phyloP scores from a whole-genome alignment of 2,329 filamentous ascomycete genomes.

The Hypomyces rosellus region DNA sequence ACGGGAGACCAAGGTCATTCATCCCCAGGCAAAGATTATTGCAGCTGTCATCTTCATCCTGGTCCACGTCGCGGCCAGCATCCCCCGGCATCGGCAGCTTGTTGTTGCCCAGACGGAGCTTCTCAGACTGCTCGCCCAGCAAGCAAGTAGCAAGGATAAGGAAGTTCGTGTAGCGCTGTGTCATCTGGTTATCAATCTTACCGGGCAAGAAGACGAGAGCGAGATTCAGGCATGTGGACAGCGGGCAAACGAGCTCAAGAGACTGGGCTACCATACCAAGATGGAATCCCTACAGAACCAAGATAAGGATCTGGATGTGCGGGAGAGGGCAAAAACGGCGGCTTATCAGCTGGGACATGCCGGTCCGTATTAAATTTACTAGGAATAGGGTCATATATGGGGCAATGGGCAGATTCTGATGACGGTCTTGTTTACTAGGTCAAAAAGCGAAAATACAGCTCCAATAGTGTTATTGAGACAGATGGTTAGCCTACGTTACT shows the following conservation, averaged over 20 bases:
- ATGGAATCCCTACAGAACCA: conserved; percentile 54
- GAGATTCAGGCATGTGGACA: conserved; percentile 61
- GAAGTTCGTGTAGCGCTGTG: conserved; percentile 73
- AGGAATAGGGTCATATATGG: background rate
- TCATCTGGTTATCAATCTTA: conserved; percentile 80
- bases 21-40: conserved; percentile 64
- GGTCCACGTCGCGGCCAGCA: conserved; percentile 80
- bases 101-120: conserved; percentile 72
- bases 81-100: conserved; percentile 69
- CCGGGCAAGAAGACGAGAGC: conserved; percentile 68
- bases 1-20: conserved; percentile 44
- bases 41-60: conserved; percentile 74
- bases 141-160: conserved; percentile 66
- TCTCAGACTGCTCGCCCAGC: conserved; percentile 63
- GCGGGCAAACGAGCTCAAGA: conserved; percentile 62
- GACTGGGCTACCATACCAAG: conserved; percentile 63
- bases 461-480: too few species aligned
- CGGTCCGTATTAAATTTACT: conserved; percentile 17
- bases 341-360: conserved; percentile 60
- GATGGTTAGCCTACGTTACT: too few species aligned
- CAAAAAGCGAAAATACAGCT: too few species aligned
- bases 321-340: conserved; percentile 77
- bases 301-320: conserved; percentile 74
- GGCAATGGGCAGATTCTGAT: background rate
- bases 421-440: too few species aligned